These are phyloP conservation scores for Flaveria brownii DNA, from an alignment of 129 eudicot genomes.

Conservation along the genomic window DNA sequence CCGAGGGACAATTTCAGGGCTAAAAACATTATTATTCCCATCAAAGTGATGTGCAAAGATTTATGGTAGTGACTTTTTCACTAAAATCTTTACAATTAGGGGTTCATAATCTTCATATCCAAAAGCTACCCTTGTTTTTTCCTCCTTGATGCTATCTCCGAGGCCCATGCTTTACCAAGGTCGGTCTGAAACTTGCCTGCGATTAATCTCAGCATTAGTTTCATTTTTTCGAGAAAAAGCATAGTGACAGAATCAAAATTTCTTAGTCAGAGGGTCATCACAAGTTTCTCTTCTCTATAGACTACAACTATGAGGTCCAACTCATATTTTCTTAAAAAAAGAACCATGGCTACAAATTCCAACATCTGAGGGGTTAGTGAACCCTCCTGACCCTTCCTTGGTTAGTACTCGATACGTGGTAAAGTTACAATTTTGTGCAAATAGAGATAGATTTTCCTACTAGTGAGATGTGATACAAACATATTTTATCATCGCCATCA, in stretches of 20 bases:
- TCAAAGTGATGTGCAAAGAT: constrained; percentile 6
- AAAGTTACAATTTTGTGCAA: constrained; percentile 3
- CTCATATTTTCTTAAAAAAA: too few species aligned
- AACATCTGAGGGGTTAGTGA: too few species aligned
- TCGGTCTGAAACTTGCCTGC: constrained; percentile 96
- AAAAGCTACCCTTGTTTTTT: constrained; percentile 40
- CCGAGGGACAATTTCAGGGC: neutral
- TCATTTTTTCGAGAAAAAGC: neutral
- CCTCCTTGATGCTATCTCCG: constrained; percentile 81
- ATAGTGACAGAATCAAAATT: too few species aligned
- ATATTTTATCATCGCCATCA: neutral
- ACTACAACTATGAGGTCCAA: too few species aligned
- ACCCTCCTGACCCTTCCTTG: too few species aligned
- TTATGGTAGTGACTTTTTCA: neutral
- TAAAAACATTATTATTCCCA: constrained; percentile 19
- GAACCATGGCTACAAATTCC: too few species aligned
- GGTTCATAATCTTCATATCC: neutral
- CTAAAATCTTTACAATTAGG: constrained; percentile 23
- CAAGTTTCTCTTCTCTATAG: too few species aligned
- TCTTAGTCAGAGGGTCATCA: too few species aligned
- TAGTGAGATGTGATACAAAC: neutral
- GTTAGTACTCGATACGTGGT: neutral
- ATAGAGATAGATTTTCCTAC: neutral
- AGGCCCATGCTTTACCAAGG: constrained; percentile 90
- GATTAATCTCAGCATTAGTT: neutral